Evolutionary conservation across 306 rosid species (phyloP).

Genomic region (Cicer judaicum): DNA sequence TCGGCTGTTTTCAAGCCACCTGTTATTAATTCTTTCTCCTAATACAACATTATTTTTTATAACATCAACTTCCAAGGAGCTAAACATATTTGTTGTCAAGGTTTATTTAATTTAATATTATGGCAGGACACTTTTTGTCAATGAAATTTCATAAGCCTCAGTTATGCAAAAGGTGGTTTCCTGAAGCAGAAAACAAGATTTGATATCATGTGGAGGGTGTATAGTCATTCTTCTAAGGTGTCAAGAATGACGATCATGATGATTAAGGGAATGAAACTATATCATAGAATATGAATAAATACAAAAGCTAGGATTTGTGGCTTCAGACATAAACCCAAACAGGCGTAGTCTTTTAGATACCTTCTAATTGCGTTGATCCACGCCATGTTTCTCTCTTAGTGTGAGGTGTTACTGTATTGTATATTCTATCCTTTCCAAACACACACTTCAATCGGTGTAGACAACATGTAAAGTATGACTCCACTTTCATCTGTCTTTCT

Average conservation of each 20-base stretch:
- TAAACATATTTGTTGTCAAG: not conserved
- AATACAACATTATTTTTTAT: slow-evolving; percentile 36
- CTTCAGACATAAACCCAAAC: too few species aligned
- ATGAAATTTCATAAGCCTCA: slow-evolving; percentile 39
- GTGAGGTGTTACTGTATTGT: too few species aligned
- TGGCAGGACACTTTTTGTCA: slow-evolving; percentile 47
- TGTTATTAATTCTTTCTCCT: slow-evolving; percentile 24
- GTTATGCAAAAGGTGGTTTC: slow-evolving; percentile 51
- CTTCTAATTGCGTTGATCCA: too few species aligned
- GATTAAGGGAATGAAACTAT: not conserved
- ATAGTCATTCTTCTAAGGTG: slow-evolving; percentile 61
- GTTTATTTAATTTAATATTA: not conserved
- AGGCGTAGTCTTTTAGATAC: too few species aligned
- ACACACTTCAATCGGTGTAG: not conserved
- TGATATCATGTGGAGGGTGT: slow-evolving; percentile 72
- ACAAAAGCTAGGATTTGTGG: too few species aligned
- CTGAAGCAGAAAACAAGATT: slow-evolving; percentile 60
- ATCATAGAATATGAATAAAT: too few species aligned
- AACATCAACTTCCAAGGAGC: slow-evolving; percentile 14
- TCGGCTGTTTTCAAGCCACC: slow-evolving; percentile 48
- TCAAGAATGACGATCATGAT: slow-evolving; percentile 44
- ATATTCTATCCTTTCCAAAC: too few species aligned
- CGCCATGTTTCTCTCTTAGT: too few species aligned
- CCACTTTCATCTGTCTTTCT: not conserved
- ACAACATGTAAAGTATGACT: not conserved